A percentile compares a stretch with the other conserved stretches of the same genome.
Conservation (phyloP, 2,329 filamentous ascomycete genomes). For the Ambrosiella cleistominuta region DNA sequence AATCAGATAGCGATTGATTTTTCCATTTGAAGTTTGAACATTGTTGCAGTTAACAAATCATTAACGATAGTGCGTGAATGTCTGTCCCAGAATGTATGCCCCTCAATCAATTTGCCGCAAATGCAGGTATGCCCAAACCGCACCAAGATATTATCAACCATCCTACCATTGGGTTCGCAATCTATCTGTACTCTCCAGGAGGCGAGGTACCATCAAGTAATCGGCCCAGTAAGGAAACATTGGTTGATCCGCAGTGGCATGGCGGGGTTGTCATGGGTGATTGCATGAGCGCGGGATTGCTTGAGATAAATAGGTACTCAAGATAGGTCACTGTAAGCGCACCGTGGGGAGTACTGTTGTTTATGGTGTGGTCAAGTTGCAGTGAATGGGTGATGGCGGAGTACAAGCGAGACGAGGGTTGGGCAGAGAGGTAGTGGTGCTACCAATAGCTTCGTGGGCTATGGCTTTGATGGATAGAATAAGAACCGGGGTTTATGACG, state of each 20-base stretch:
- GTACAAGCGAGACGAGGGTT: background rate
- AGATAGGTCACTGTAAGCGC: background rate
- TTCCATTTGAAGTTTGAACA: too few species aligned
- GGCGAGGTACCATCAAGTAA: background rate
- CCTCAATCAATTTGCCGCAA: background rate
- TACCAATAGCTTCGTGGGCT: background rate
- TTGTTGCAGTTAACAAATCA: too few species aligned
- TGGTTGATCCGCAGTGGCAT: background rate
- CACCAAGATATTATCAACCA: background rate
- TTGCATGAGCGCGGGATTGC: too few species aligned
- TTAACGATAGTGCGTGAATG: too few species aligned
- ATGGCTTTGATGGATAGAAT: background rate
- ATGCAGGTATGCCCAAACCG: background rate
- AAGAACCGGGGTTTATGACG: background rate
- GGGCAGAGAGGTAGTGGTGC: background rate
- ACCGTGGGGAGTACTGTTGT: background rate
- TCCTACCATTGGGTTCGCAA: background rate
- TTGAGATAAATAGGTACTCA: background rate
- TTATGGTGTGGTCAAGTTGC: background rate
- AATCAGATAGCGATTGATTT: too few species aligned
- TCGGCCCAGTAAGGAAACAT: background rate
- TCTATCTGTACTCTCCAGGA: background rate
- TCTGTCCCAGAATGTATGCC: background rate
- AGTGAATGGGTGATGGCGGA: background rate
- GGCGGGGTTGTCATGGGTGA: background rate